Base-by-base conservation (phyloP, 2,329 filamentous ascomycete genomes). In the Fusarium protoensiforme region DNA sequence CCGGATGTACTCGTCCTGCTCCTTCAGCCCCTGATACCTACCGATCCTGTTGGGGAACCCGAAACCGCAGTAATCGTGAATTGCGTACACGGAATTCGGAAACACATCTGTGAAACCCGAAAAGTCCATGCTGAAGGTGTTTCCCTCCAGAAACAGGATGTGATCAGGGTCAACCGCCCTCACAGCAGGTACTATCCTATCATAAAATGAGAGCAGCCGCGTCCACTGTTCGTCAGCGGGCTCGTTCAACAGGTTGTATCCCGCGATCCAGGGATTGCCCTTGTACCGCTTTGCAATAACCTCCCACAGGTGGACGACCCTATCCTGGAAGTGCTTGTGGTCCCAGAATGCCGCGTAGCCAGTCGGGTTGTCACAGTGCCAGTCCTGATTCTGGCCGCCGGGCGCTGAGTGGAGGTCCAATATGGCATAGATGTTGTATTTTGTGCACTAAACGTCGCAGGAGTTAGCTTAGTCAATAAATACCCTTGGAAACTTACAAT, bases 61-160 rank as follows among this genome's bases (percentile, higher is more conserved):
- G 76, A 86, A 85, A 22, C 80, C 77, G n/a, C 82, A 83, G 75
- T 89, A 89, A 72, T 89, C 87, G 68, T 89, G 87, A 31, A 87
- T 81, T 3, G 85, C 82, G 72, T 89, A 89, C 2, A 87, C 87
- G 2, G 82, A 80, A 67, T 87, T 87, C 1, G 85, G 84, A 9
- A 87, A 79, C 5, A 81, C 72, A 7, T 82, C 77, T 20, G 81
- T 78, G 16, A 84, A 78, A 3, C 74, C 75, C 2, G 75, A 69
- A 27, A 78, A 78, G 58, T 78, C 75, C 76, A 77, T 78, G 57
- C 75, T 77, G 78, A 71, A 85, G 2, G 86, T 88, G 78, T 88
- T 88, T 6, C 85, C 85, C 56, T 87, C 86, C 6, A 87, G 69
- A 71, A 84, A 87, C 11, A 87, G 79, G 41, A 88, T 87, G 59